A percentile compares a stretch with the other conserved stretches of the same genome.
These are phyloP conservation scores for Ceratocystis destructans DNA, from an alignment of 2,329 filamentous ascomycete species.

Conservation along the genomic window DNA sequence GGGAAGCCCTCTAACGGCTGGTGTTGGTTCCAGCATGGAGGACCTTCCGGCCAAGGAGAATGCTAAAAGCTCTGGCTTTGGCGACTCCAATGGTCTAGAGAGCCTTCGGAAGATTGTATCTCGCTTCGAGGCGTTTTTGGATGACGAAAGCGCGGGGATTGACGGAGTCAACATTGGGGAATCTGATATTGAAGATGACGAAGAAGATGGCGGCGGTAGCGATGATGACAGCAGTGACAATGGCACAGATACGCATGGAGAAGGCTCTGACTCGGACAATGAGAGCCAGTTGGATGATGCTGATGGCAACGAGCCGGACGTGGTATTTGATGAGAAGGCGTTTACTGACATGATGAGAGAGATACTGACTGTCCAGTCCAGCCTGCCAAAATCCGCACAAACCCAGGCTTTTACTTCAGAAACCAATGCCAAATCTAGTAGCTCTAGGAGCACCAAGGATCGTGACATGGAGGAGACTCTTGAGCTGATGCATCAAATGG, in stretches of 20 bases:
- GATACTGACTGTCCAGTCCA: slow-evolving; percentile 59
- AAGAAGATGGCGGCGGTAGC: slow-evolving; percentile 25
- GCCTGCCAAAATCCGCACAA: background rate
- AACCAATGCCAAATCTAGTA: background rate
- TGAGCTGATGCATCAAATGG: slow-evolving; percentile 54
- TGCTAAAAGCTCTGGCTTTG: slow-evolving; percentile 36
- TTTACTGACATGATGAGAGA: slow-evolving; percentile 82
- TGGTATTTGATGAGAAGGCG: slow-evolving; percentile 71
- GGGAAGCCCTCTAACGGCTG: background rate
- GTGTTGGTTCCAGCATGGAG: slow-evolving; percentile 19
- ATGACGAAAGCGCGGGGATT: slow-evolving; percentile 66
- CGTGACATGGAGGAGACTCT: slow-evolving; percentile 48
- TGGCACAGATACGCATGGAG: slow-evolving; percentile 27
- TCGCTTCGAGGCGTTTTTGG: slow-evolving; percentile 82
- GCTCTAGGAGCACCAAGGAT: slow-evolving; percentile 23
- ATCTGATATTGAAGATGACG: slow-evolving; percentile 36
- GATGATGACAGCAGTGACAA: slow-evolving; percentile 27
- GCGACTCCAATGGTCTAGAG: slow-evolving; percentile 52
- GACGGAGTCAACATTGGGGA: slow-evolving; percentile 60
- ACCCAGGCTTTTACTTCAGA: background rate
- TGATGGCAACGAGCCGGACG: slow-evolving; percentile 58
- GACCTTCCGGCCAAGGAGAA: background rate
- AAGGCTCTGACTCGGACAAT: background rate
- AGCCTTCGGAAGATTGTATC: slow-evolving; percentile 84
- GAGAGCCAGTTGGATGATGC: slow-evolving; percentile 55